Evolutionary conservation across 208 protist species (phyloP).

Genomic region (Trypanosoma platydactyli): DNA sequence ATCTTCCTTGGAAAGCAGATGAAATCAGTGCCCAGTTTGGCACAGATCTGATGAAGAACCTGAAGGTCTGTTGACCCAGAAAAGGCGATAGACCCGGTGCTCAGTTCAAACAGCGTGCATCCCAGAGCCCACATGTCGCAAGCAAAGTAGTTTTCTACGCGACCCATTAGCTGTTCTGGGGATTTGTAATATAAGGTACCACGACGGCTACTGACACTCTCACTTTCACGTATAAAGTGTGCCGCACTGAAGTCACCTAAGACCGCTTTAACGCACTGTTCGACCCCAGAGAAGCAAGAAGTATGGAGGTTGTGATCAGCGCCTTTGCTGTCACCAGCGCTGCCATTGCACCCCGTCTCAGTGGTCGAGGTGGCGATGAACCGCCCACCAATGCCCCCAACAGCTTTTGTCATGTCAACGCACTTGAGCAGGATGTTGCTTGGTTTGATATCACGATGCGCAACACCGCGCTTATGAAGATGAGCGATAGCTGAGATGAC

Average conservation of each 20-base stretch:
- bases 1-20: slow-evolving; percentile 39
- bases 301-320: slow-evolving; percentile 3
- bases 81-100: slow-evolving; percentile 52
- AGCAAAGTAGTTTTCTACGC: slow-evolving; percentile 37
- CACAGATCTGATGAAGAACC: slow-evolving; percentile 63
- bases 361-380: background rate
- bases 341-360: background rate
- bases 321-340: slow-evolving; percentile 1
- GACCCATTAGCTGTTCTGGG: slow-evolving; percentile 71
- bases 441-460: slow-evolving; percentile 83
- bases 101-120: slow-evolving; percentile 75
- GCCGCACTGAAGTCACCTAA: slow-evolving; percentile 81
- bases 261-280: slow-evolving; percentile 37
- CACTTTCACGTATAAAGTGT: slow-evolving; percentile 37
- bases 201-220: slow-evolving; percentile 33
- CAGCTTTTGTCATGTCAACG: background rate
- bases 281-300: background rate
- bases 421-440: slow-evolving; percentile 75
- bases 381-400: background rate
- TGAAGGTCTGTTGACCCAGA: slow-evolving; percentile 59
- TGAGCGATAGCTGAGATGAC: slow-evolving; percentile 54
- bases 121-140: slow-evolving; percentile 82
- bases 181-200: slow-evolving; percentile 82
- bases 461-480: slow-evolving; percentile 59
- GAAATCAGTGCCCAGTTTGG: slow-evolving; percentile 58